These are phyloP conservation scores for Jatropha multifida DNA, from an alignment of 441 rosid genomes.

Conservation along the genomic window DNA sequence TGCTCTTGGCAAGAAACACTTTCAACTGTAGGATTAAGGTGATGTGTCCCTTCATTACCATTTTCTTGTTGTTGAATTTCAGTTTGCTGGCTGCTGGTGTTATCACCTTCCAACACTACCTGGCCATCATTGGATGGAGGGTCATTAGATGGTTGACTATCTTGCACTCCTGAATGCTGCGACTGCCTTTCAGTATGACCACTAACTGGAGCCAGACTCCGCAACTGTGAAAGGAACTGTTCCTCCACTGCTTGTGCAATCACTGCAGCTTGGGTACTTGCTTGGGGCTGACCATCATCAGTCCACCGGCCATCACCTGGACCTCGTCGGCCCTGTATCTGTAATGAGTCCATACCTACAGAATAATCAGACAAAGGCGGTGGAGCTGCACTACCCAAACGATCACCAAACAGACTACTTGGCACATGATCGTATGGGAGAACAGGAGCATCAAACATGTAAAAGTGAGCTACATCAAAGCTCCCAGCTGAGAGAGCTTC, in stretches of 20 bases:
- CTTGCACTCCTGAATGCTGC: slow-evolving; percentile 61
- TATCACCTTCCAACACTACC: slow-evolving; percentile 45
- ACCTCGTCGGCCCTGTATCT: slow-evolving; percentile 71
- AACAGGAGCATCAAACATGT: slow-evolving; percentile 96
- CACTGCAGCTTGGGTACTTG: slow-evolving; percentile 75
- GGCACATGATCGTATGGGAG: slow-evolving; percentile 75
- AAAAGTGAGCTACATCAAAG: slow-evolving; percentile 80
- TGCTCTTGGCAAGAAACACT: slow-evolving; percentile 40
- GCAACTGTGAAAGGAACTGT: slow-evolving; percentile 70
- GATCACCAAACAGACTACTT: slow-evolving; percentile 67
- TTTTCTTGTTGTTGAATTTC: slow-evolving; percentile 54
- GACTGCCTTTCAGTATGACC: slow-evolving; percentile 64
- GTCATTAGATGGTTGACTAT: slow-evolving; percentile 50
- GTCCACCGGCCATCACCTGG: slow-evolving; percentile 94
- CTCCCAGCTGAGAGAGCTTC: slow-evolving; percentile 71
- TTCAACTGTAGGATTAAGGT: slow-evolving; percentile 40
- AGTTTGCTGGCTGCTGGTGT: slow-evolving; percentile 46
- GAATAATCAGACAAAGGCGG: slow-evolving; percentile 88
- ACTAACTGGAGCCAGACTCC: slow-evolving; percentile 47
- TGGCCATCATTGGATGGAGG: slow-evolving; percentile 50
- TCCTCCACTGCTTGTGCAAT: slow-evolving; percentile 93
- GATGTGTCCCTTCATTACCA: slow-evolving; percentile 35
- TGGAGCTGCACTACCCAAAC: slow-evolving; percentile 64
- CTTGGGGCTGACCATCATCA: slow-evolving; percentile 95
- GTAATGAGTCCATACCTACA: slow-evolving; percentile 73